Percentiles rank a stretch among this genome's conserved stretches.
phyloP scores from a whole-genome alignment of 208 protist genomes.

The Acanthamoeba healyi region DNA sequence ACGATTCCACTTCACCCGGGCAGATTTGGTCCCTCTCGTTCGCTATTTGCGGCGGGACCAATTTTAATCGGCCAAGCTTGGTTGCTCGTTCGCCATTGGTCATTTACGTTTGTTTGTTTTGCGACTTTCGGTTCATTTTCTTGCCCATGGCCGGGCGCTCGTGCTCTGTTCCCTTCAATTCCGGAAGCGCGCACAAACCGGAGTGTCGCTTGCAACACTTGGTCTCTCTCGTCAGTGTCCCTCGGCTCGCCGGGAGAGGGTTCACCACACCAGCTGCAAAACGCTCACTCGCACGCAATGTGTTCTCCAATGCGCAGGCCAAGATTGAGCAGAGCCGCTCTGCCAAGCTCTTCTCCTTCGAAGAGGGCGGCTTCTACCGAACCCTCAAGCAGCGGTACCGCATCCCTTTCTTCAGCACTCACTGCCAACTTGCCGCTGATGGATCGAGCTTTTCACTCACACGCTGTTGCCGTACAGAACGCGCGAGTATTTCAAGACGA shows the following conservation, averaged over 20 bases:
- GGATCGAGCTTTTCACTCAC: too few relatives aligned
- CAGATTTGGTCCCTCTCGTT: too few relatives aligned
- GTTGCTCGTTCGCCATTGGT: not conserved
- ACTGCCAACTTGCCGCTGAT: not conserved
- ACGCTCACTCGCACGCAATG: not conserved
- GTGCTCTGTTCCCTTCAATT: not conserved
- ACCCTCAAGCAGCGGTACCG: slow-evolving; percentile 72
- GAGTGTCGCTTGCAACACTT: not conserved
- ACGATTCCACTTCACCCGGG: too few relatives aligned
- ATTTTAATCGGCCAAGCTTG: too few relatives aligned
- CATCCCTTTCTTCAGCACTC: not conserved
- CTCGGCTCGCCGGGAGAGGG: too few relatives aligned
- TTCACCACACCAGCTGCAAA: too few relatives aligned
- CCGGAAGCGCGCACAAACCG: not conserved
- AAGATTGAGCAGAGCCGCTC: slow-evolving; percentile 52
- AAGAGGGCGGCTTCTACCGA: slow-evolving; percentile 81
- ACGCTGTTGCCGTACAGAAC: not conserved
- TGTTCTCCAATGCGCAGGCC: not conserved
- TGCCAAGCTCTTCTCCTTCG: slow-evolving; percentile 77
- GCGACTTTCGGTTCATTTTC: not conserved
- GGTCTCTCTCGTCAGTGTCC: too few relatives aligned
- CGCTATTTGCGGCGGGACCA: too few relatives aligned
- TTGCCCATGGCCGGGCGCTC: not conserved
- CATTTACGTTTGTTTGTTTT: not conserved
- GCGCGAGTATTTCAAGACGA: slow-evolving; percentile 78